Evolutionary conservation across 345 rosid species (phyloP).

Genomic region (Sisymbrium altissimum): DNA sequence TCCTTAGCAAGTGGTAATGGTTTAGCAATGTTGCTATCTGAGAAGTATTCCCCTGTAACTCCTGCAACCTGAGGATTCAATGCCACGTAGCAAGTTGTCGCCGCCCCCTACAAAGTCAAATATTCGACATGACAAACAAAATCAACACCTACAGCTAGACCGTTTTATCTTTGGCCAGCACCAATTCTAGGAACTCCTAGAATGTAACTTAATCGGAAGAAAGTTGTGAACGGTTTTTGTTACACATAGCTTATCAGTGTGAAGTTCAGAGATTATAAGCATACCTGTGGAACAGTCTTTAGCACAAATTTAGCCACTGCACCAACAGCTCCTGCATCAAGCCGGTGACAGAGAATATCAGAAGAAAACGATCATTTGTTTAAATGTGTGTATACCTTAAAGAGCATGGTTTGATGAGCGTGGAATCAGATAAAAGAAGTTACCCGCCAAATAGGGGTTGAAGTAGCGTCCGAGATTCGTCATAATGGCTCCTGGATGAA

Average conservation of each 20-base stretch:
- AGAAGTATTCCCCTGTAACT: conserved; percentile 49
- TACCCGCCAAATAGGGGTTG: conserved; percentile 39
- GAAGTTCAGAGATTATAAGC: not conserved
- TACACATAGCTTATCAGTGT: not conserved
- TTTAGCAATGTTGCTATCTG: conserved; percentile 46
- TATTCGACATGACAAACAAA: not conserved
- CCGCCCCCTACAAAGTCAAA: conserved; percentile 50
- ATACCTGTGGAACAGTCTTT: conserved; percentile 35
- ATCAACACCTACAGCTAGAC: not conserved
- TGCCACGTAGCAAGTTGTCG: conserved; percentile 73
- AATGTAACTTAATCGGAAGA: not conserved
- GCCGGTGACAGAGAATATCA: not conserved
- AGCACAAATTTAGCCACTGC: conserved; percentile 26
- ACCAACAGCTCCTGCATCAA: conserved; percentile 29
- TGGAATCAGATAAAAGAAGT: not conserved
- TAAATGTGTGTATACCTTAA: not conserved
- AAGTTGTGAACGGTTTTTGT: not conserved
- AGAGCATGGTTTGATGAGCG: not conserved
- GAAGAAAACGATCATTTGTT: not conserved
- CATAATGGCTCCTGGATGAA: conserved; percentile 68
- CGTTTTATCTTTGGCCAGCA: not conserved
- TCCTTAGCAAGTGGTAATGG: conserved; percentile 43
- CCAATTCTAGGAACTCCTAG: not conserved
- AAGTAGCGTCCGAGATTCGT: conserved; percentile 52
- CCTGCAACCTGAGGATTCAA: conserved; percentile 61